These are phyloP conservation scores for Penicillium silybi DNA, from an alignment of 495 filamentous ascomycete genomes.

Conservation along the genomic window DNA sequence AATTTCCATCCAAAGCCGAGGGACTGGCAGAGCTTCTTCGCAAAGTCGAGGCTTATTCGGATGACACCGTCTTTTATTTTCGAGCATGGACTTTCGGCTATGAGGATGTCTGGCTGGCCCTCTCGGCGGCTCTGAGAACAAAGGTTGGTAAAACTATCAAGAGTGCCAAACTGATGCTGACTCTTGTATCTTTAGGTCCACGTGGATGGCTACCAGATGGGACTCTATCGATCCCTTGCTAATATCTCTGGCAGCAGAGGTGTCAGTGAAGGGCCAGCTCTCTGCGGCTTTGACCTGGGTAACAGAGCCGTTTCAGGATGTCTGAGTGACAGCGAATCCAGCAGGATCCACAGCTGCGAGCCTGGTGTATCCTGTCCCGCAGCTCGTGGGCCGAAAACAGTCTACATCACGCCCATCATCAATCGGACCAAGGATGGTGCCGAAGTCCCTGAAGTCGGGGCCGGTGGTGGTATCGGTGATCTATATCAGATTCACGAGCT, in stretches of 20 bases:
- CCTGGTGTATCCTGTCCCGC: constrained; percentile 61
- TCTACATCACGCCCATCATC: constrained; percentile 78
- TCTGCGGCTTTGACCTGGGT: constrained; percentile 74
- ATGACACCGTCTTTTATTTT: constrained; percentile 77
- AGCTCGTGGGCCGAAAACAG: constrained; percentile 49
- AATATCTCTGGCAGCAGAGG: constrained; percentile 27
- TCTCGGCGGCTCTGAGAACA: constrained; percentile 64
- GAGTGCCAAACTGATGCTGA: not conserved
- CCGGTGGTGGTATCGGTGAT: constrained; percentile 77
- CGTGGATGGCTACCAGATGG: constrained; percentile 73
- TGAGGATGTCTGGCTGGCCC: constrained; percentile 85
- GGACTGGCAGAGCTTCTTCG: constrained; percentile 70
- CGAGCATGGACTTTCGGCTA: constrained; percentile 92
- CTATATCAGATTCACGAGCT: constrained; percentile 62
- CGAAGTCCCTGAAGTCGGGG: constrained; percentile 67
- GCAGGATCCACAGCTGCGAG: constrained; percentile 88
- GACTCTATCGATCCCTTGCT: constrained; percentile 65
- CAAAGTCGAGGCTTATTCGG: constrained; percentile 65
- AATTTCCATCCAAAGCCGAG: constrained; percentile 60
- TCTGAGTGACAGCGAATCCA: constrained; percentile 58
- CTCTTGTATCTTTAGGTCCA: constrained; percentile 55
- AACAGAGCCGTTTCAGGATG: constrained; percentile 67
- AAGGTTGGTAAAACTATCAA: constrained; percentile 42
- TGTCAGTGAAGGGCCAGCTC: constrained; percentile 55
- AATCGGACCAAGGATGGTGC: constrained; percentile 50